Evolutionary conservation across 2,329 filamentous ascomycete genomes (phyloP).

Genomic region (Ascochyta koolunga): DNA sequence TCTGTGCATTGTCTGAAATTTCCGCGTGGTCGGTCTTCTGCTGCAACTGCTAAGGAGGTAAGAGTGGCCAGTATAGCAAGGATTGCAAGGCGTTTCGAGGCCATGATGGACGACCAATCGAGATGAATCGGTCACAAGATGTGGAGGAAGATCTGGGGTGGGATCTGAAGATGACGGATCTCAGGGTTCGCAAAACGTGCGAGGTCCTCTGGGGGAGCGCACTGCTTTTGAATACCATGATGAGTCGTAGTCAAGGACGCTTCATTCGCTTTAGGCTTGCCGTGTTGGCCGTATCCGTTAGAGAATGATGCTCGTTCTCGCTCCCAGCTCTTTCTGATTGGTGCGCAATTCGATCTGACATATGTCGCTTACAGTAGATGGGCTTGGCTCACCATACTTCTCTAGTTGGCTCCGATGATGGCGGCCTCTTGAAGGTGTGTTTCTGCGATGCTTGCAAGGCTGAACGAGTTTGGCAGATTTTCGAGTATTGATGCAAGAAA

Average conservation of each 20-base stretch:
- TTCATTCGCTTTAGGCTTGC: slow-evolving; percentile 6
- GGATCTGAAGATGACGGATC: not conserved
- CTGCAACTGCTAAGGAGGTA: slow-evolving; percentile 12
- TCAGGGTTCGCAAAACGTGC: not conserved
- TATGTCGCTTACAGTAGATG: slow-evolving; percentile 3
- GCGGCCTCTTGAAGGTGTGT: slow-evolving; percentile 1
- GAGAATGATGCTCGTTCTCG: slow-evolving; percentile 13
- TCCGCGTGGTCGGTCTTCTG: slow-evolving; percentile 26
- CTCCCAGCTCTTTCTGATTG: slow-evolving; percentile 13
- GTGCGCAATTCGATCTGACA: slow-evolving; percentile 9
- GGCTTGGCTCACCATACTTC: not conserved
- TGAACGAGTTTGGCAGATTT: not conserved
- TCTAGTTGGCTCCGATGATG: not conserved
- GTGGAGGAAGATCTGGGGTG: not conserved
- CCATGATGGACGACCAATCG: slow-evolving; percentile 1
- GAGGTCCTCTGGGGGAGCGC: not conserved
- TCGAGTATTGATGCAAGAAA: not conserved
- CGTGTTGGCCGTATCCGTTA: slow-evolving; percentile 10
- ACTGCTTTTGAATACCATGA: slow-evolving; percentile 8
- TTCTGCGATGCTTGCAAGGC: not conserved
- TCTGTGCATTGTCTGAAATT: slow-evolving; percentile 32
- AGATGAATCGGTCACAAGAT: not conserved
- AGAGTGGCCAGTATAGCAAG: slow-evolving; percentile 4
- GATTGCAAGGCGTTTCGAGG: slow-evolving; percentile 1
- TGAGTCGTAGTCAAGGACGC: slow-evolving; percentile 5